phyloP scores from a whole-genome alignment of 805 yeast species.

The Candida yuanshanica region DNA sequence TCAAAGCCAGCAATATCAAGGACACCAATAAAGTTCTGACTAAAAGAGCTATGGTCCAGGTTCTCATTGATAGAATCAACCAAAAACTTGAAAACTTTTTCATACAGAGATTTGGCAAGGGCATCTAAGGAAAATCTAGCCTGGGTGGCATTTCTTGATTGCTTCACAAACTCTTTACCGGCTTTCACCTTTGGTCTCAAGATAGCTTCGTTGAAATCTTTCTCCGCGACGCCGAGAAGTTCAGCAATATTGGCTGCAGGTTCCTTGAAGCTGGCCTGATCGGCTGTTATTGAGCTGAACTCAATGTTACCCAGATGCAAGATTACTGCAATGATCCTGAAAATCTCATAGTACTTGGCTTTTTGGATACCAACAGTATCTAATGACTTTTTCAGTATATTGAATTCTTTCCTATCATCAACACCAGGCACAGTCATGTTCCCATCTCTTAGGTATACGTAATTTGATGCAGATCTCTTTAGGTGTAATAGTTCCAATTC shows the following conservation, averaged over 20 bases:
- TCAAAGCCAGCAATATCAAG: slow-evolving; percentile 98
- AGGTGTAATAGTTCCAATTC: slow-evolving; percentile 45
- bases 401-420: slow-evolving; percentile 69
- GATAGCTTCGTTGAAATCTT: slow-evolving; percentile 52
- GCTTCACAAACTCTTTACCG: slow-evolving; percentile 80
- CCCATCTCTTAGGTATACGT: slow-evolving; percentile 54
- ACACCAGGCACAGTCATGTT: slow-evolving; percentile 60
- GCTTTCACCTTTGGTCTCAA: slow-evolving; percentile 83
- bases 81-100: slow-evolving; percentile 70
- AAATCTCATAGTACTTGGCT: slow-evolving; percentile 50
- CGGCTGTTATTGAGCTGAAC: slow-evolving; percentile 58
- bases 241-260: slow-evolving; percentile 48
- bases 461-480: slow-evolving; percentile 31
- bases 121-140: slow-evolving; percentile 83
- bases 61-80: slow-evolving; percentile 71
- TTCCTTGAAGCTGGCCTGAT: slow-evolving; percentile 65
- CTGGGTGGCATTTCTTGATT: slow-evolving; percentile 72
- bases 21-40: slow-evolving; percentile 76
- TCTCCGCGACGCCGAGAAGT: slow-evolving; percentile 57
- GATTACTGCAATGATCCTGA: slow-evolving; percentile 65
- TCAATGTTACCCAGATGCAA: slow-evolving; percentile 83
- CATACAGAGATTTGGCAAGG: slow-evolving; percentile 80
- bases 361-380: slow-evolving; percentile 63
- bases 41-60: slow-evolving; percentile 41
- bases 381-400: slow-evolving; percentile 59